Evolutionary conservation across 768 basidiomycete species (phyloP).

Genomic region (Asterophora parasitica): DNA sequence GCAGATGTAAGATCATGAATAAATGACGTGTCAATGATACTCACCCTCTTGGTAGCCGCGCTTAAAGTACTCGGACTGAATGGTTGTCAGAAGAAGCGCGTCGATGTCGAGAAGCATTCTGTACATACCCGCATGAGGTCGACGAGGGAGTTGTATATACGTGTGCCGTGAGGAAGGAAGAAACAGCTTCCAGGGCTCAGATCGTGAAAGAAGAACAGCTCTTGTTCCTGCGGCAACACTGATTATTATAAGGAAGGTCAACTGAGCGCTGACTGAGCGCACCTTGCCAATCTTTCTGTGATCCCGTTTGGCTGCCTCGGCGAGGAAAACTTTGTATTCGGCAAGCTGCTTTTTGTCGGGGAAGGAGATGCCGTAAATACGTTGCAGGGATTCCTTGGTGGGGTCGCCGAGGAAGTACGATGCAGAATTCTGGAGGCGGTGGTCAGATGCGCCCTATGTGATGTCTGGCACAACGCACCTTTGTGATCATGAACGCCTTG

Average conservation of each 20-base stretch:
- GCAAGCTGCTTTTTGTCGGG: constrained; percentile 93
- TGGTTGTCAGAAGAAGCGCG: not conserved
- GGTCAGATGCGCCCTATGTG: constrained; percentile 1
- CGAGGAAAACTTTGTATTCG: constrained; percentile 94
- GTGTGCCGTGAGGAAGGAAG: constrained; percentile 95
- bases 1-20: not conserved
- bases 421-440: constrained; percentile 76
- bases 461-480: constrained; percentile 41
- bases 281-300: constrained; percentile 94
- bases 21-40: constrained; percentile 3
- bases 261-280: constrained; percentile 13
- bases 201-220: constrained; percentile 98
- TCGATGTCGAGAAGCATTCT: not conserved
- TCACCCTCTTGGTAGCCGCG: constrained; percentile 92
- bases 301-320: constrained; percentile 96
- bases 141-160: constrained; percentile 92
- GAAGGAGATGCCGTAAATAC: constrained; percentile 98
- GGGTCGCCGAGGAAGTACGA: constrained; percentile 97
- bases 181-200: constrained; percentile 92
- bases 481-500: constrained; percentile 96
- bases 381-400: constrained; percentile 90
- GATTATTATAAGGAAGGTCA: not conserved
- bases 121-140: constrained; percentile 81
- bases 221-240: constrained; percentile 64
- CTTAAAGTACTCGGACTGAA: constrained; percentile 85